Base-by-base conservation (phyloP, 352 stramenopile species). In the Phytophthora kernoviae region DNA sequence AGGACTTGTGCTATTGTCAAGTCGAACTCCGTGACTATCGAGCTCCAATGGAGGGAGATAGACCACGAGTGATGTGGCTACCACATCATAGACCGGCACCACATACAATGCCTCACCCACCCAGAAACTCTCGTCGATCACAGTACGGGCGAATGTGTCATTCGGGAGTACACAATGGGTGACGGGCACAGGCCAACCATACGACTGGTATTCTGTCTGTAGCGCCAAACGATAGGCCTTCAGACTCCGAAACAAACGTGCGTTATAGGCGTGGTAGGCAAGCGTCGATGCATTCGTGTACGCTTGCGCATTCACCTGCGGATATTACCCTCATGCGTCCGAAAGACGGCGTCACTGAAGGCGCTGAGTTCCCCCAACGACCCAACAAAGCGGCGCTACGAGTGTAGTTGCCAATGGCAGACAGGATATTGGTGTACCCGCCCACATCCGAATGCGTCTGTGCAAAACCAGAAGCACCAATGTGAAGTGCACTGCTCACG, bases 291-390 rank as follows among this genome's bases (percentile, higher is more conserved):
- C 33, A 27, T 62, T 67, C 44, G 62, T 70, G 62, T 67, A 70
- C 8, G 62, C 58, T 46, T 67, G 62, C 9, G 58, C 56, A 42
- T 67, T 67, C 62, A 66, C 45, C 45, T 66, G 49, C 21, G 57
- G 40, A 67, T 71, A 39, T 71, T 67, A 37, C 62, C 62, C 24
- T 71, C 62, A 24, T 71, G 62, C 11, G 62, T 70, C 12, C 62
- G 55, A 56, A 70, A 70, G n/a, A 49, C 62, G 1, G 62, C 56
- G 22, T 50, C 55, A 11, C 62, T 62, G 32, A 70, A 70, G 6
- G 62, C 62, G 15, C 55, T 50, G 37, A 65, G 62, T 24, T 70
- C 62, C 62, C 56, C 62, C 62, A 70, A 18, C 62, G 62, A n/a
- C 62, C 62, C 3, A 70, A 50, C n/a, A 70, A 18, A 11, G 62